Evolutionary conservation across 169 alveolate species (phyloP).

Genomic region (Babesia ovis): DNA sequence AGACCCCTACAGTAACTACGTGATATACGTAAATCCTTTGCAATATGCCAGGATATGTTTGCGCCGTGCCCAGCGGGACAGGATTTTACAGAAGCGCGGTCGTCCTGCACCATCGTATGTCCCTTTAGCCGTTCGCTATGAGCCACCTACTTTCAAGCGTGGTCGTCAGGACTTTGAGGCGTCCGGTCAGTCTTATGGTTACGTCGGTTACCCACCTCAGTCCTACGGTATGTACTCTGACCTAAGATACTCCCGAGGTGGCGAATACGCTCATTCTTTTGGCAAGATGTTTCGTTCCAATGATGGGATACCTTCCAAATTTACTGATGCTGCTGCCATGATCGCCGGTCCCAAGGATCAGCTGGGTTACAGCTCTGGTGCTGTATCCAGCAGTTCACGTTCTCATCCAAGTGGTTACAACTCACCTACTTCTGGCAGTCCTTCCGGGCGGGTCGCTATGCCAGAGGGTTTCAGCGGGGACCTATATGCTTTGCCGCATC

Average conservation of each 20-base stretch:
- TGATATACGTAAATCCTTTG: conserved; percentile 47
- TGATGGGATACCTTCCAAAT: neutral
- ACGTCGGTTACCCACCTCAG: neutral
- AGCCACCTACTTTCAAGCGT: neutral
- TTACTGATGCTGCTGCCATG: conserved; percentile 24
- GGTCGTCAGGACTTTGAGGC: conserved; percentile 5
- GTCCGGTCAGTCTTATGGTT: neutral
- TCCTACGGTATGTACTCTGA: neutral
- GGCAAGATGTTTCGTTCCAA: neutral
- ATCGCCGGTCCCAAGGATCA: conserved; percentile 7
- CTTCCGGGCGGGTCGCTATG: neutral
- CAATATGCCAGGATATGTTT: conserved; percentile 55
- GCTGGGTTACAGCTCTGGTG: neutral
- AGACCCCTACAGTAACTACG: conserved; percentile 28
- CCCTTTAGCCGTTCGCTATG: conserved; percentile 42
- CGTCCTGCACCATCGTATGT: conserved; percentile 27
- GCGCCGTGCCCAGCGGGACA: conserved; percentile 50
- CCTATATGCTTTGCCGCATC: no score
- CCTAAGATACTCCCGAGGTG: neutral
- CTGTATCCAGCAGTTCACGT: neutral
- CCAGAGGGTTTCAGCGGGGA: no score
- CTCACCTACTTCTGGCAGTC: neutral
- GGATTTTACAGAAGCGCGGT: conserved; percentile 41
- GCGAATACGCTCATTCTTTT: neutral
- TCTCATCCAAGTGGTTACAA: neutral